Evolutionary conservation across 2,329 filamentous ascomycete genomes (phyloP), one percentile per base, ranked within the genome.

Genomic region (Penicillium sp.): DNA sequence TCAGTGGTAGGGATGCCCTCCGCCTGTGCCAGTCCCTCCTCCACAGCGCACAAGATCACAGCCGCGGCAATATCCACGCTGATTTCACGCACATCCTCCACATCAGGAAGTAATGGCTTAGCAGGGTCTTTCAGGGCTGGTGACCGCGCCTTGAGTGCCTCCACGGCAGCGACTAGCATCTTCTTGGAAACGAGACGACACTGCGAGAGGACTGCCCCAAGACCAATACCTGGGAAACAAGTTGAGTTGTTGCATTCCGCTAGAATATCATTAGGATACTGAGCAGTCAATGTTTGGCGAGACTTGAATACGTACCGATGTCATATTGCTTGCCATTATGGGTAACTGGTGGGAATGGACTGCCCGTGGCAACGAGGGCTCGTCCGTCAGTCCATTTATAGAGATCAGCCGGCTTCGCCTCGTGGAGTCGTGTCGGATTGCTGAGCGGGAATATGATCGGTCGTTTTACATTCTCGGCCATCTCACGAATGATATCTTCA

Each of bases 231-330:
- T 0, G 91, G 91, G 72, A 95, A 96, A 16, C 88, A 88, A 33
- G 89, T 89, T 0, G 86, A 88, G 75, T 96, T 96, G 76, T 96
- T 96, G 76, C 91, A 96, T 73, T 96, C 91, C 25, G 90, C 90
- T 67, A 58, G 73, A 71, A 55, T 16, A 17, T 35, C 14, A 8
- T 22, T 28, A 33, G 19, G 22, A 25, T 25, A 26, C 25, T 30
- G 17, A 41, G 33, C 19, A 46, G 28, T 19, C 17, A 19, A 37
- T 19, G 9, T 35, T 11, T 17, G 9, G 2, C 1, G 22, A 16
- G 10, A n/a, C 16, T 38, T 16, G 10, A 4, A 10, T 10, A 68
- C 75, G 66, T 67, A 81, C 80, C 78, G 17, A 86, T 79, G 40
- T 84, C 81, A 52, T 81, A 80, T 63, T 79, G 76, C 40, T 74